Evolutionary conservation across 352 stramenopile species (phyloP).

Genomic region (Pythium apleroticum): DNA sequence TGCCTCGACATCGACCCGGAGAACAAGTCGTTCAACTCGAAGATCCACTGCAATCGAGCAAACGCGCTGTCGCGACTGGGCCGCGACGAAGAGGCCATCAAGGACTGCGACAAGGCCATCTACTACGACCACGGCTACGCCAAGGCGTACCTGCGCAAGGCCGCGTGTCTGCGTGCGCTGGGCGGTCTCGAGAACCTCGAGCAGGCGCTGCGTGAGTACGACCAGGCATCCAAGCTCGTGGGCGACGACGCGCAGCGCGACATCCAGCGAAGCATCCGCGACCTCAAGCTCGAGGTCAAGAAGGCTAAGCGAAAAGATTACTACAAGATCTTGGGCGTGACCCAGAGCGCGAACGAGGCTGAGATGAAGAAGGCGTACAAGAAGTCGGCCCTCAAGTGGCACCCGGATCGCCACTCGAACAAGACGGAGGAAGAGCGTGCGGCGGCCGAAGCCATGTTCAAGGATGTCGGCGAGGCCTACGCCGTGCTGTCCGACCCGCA

Average conservation of each 20-base stretch:
- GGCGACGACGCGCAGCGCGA: slow-evolving; percentile 77
- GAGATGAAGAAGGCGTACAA: slow-evolving; percentile 99
- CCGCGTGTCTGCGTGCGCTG: slow-evolving; percentile 70
- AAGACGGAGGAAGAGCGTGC: slow-evolving; percentile 92
- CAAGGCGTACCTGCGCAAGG: slow-evolving; percentile 88
- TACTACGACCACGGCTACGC: slow-evolving; percentile 91
- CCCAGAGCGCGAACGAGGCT: slow-evolving; percentile 72
- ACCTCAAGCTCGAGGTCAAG: slow-evolving; percentile 92
- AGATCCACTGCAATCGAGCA: slow-evolving; percentile 93
- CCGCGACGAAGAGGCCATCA: slow-evolving; percentile 85
- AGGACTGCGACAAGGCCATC: slow-evolving; percentile 89
- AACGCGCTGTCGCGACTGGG: slow-evolving; percentile 83
- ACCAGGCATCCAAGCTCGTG: slow-evolving; percentile 87
- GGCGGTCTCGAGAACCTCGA: slow-evolving; percentile 89
- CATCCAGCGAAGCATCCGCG: slow-evolving; percentile 81
- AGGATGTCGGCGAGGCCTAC: slow-evolving; percentile 96
- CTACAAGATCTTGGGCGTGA: slow-evolving; percentile 92
- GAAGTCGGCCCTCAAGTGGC: slow-evolving; percentile 92
- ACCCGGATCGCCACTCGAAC: slow-evolving; percentile 94
- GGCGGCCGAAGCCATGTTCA: slow-evolving; percentile 92
- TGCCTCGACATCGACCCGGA: slow-evolving; percentile 85
- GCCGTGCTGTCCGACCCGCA: slow-evolving; percentile 93
- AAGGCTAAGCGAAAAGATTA: slow-evolving; percentile 96
- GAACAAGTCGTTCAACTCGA: slow-evolving; percentile 93
- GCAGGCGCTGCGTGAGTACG: slow-evolving; percentile 88